Evolutionary conservation across 73 alveolate species (phyloP).

Genomic region (Paramecium bursaria): DNA sequence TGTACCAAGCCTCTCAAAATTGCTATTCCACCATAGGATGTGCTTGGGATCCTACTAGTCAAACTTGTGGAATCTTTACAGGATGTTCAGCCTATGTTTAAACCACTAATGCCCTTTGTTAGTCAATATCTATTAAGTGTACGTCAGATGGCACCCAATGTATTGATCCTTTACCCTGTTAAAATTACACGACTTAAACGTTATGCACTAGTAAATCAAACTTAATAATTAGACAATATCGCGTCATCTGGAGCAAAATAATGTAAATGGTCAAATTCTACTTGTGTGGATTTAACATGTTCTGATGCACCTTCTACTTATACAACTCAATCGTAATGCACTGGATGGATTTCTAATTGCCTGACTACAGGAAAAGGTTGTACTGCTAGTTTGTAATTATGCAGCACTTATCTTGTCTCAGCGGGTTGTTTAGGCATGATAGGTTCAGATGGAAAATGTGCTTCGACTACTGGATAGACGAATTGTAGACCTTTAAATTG

Average conservation of each 20-base stretch:
- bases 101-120: too few species aligned
- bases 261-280: not conserved
- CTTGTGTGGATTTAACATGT: slow-evolving; percentile 1
- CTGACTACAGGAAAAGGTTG: slow-evolving; percentile 52
- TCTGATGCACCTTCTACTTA: slow-evolving; percentile 31
- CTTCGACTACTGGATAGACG: not conserved
- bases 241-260: not conserved
- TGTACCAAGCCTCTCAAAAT: too few species aligned
- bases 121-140: too few species aligned
- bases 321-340: not conserved
- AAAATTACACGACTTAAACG: too few species aligned
- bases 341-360: slow-evolving; percentile 6
- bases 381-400: not conserved
- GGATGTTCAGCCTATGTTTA: too few species aligned
- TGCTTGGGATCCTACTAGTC: too few species aligned
- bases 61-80: too few species aligned
- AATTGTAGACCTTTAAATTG: slow-evolving; percentile 11
- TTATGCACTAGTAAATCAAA: too few species aligned
- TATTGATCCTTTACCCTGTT: too few species aligned
- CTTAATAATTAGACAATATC: too few species aligned
- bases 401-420: slow-evolving; percentile 1
- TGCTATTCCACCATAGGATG: too few species aligned
- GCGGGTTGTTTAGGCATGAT: slow-evolving; percentile 9
- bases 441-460: slow-evolving; percentile 55
- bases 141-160: too few species aligned